phyloP scores from a whole-genome alignment of 805 yeast genomes.

The Candida morakotiae region DNA sequence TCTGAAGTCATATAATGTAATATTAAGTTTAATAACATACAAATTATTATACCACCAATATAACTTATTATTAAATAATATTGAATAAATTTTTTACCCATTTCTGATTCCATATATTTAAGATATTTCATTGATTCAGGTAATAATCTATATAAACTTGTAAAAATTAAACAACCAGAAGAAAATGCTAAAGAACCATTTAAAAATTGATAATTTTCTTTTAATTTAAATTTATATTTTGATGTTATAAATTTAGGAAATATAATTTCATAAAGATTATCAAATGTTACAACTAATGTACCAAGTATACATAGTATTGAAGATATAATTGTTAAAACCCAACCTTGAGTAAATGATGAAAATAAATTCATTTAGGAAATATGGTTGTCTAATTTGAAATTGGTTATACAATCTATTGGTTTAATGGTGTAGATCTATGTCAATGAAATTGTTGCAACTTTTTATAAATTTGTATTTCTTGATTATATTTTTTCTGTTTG shows the following conservation, averaged over 20 bases:
- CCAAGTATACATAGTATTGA: slow-evolving; percentile 73
- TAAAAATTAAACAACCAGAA: slow-evolving; percentile 77
- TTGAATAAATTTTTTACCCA: slow-evolving; percentile 18
- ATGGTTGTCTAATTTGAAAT: too few species aligned
- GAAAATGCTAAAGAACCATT: slow-evolving; percentile 73
- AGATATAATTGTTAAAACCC: slow-evolving; percentile 62
- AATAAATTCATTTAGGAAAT: slow-evolving; percentile 2
- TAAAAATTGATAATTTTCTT: slow-evolving; percentile 59
- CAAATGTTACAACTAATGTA: slow-evolving; percentile 59
- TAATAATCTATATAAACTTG: slow-evolving; percentile 71
- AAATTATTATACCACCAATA: slow-evolving; percentile 56
- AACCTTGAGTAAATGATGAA: slow-evolving; percentile 42
- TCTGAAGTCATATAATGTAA: slow-evolving; percentile 77
- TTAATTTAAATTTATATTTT: slow-evolving; percentile 46
- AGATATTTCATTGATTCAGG: slow-evolving; percentile 61
- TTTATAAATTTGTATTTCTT: too few species aligned
- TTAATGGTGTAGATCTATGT: too few species aligned
- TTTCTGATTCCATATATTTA: slow-evolving; percentile 2
- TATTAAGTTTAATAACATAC: slow-evolving; percentile 56
- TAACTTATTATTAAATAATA: slow-evolving; percentile 42
- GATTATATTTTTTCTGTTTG: slow-evolving; percentile 1
- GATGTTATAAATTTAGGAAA: slow-evolving; percentile 40
- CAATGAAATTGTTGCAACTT: too few species aligned
- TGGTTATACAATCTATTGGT: too few species aligned
- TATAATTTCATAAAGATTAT: slow-evolving; percentile 43